A percentile compares a stretch with the other conserved stretches of the same genome.
Conservation (phyloP, 2,329 filamentous ascomycete species). For the Thielaviopsis populi region DNA sequence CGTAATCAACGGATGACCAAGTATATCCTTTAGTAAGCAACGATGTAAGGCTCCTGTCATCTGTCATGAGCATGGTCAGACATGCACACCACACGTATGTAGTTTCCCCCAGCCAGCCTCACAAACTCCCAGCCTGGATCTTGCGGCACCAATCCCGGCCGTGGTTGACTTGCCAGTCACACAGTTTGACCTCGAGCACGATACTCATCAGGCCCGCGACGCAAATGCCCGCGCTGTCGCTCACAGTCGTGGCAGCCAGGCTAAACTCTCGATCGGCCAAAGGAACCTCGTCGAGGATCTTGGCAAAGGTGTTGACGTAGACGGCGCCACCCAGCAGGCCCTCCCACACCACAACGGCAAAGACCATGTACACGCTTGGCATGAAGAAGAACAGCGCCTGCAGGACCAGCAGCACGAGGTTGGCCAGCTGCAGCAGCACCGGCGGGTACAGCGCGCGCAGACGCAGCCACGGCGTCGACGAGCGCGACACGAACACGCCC, state of each 20-base stretch:
- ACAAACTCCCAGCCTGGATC: slow-evolving; percentile 27
- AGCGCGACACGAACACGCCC: slow-evolving; percentile 87
- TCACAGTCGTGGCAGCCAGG: slow-evolving; percentile 76
- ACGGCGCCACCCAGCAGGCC: slow-evolving; percentile 79
- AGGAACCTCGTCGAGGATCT: slow-evolving; percentile 73
- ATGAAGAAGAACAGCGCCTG: slow-evolving; percentile 73
- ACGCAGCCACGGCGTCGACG: slow-evolving; percentile 74
- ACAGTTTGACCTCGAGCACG: slow-evolving; percentile 65
- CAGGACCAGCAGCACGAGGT: slow-evolving; percentile 55
- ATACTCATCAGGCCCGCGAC: slow-evolving; percentile 76
- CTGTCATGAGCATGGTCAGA: no score
- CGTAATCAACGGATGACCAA: no score
- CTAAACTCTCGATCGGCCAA: slow-evolving; percentile 77
- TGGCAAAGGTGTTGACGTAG: slow-evolving; percentile 91
- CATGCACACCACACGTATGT: no score
- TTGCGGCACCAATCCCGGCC: slow-evolving; percentile 60
- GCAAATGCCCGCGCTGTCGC: slow-evolving; percentile 82
- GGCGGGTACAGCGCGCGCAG: slow-evolving; percentile 70
- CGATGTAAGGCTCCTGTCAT: no score
- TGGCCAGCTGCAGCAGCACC: slow-evolving; percentile 65
- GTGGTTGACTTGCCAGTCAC: slow-evolving; percentile 67
- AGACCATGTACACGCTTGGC: slow-evolving; percentile 74
- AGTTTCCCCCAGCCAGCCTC: neutral
- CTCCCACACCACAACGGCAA: slow-evolving; percentile 82
- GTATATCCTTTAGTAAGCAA: no score